Conservation (phyloP, 2,329 filamentous ascomycete species). For the Cytospora piceicola region DNA sequence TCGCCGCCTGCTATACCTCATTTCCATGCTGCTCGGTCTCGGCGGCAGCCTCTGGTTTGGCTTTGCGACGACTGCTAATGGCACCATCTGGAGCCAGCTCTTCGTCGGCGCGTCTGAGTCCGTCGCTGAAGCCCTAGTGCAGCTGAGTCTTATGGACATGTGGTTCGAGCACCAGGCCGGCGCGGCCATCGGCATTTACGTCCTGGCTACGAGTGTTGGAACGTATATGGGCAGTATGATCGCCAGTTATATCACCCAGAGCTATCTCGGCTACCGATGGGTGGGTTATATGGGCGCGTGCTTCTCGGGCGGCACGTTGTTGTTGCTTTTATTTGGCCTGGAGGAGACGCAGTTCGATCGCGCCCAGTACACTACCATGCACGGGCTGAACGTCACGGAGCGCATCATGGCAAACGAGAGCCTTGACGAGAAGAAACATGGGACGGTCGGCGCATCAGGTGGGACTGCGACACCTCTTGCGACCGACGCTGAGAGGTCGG, state of each 20-base stretch:
- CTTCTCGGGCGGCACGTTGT: constrained; percentile 36
- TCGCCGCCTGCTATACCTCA: constrained; percentile 56
- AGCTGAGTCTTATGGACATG: constrained; percentile 60
- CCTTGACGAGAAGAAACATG: constrained; percentile 29
- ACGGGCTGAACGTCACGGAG: constrained; percentile 33
- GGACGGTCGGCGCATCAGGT: not conserved
- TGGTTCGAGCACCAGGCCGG: constrained; percentile 63
- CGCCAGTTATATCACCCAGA: constrained; percentile 52
- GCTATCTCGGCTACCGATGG: constrained; percentile 54
- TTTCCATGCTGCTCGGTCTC: constrained; percentile 47
- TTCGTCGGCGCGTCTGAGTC: constrained; percentile 62
- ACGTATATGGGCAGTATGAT: constrained; percentile 60
- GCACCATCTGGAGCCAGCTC: constrained; percentile 59
- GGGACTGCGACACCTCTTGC: constrained; percentile 22
- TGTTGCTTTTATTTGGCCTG: constrained; percentile 52
- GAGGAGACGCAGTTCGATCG: constrained; percentile 57
- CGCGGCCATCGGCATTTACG: constrained; percentile 57
- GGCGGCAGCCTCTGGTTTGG: constrained; percentile 59
- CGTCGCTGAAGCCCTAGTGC: constrained; percentile 59
- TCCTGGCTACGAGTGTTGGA: constrained; percentile 58
- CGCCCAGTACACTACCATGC: constrained; percentile 41
- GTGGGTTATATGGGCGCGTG: constrained; percentile 40
- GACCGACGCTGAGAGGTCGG: constrained; percentile 25
- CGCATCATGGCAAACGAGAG: constrained; percentile 32
- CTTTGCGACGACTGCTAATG: constrained; percentile 44